These are phyloP conservation scores for Thalassiosira mediterranea DNA, from an alignment of 352 stramenopile species.

Conservation along the genomic window DNA sequence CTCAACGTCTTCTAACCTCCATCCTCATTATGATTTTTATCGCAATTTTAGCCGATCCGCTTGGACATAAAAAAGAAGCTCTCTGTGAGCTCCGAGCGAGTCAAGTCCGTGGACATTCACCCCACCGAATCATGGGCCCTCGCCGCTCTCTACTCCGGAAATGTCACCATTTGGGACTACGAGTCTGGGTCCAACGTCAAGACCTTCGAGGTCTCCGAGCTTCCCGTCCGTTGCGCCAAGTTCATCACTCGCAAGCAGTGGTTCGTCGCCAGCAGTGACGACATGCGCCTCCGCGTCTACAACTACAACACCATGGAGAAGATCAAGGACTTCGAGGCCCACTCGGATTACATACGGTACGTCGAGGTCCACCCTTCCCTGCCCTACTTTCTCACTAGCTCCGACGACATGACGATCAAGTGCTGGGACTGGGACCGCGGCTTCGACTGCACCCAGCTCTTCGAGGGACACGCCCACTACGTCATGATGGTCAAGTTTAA, in stretches of 20 bases:
- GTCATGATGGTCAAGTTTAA: constrained; percentile 99
- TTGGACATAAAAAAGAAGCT: constrained; percentile 93
- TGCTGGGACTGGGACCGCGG: constrained; percentile 97
- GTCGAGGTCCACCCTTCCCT: constrained; percentile 93
- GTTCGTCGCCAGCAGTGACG: constrained; percentile 94
- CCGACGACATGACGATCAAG: constrained; percentile 99
- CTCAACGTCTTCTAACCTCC: too few relatives aligned
- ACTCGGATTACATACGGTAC: constrained; percentile 98
- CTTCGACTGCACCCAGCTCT: constrained; percentile 88
- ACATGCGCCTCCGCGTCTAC: constrained; percentile 97
- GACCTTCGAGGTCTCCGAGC: constrained; percentile 95
- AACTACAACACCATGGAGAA: constrained; percentile 99
- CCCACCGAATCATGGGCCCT: constrained; percentile 97
- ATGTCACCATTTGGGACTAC: constrained; percentile 99
- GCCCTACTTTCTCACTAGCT: constrained; percentile 94
- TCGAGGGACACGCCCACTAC: constrained; percentile 96
- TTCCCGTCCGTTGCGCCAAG: constrained; percentile 93
- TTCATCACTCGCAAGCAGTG: constrained; percentile 98
- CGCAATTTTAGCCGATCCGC: constrained; percentile 85
- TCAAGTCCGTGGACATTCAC: constrained; percentile 99
- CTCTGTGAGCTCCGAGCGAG: constrained; percentile 93
- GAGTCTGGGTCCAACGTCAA: constrained; percentile 90
- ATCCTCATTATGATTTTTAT: too few relatives aligned
- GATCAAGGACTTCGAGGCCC: constrained; percentile 94
- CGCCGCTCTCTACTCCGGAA: constrained; percentile 95